Evolutionary conservation across 345 rosid genomes (phyloP), one percentile per base, ranked within the genome.

Genomic region (Populus deltoides): DNA sequence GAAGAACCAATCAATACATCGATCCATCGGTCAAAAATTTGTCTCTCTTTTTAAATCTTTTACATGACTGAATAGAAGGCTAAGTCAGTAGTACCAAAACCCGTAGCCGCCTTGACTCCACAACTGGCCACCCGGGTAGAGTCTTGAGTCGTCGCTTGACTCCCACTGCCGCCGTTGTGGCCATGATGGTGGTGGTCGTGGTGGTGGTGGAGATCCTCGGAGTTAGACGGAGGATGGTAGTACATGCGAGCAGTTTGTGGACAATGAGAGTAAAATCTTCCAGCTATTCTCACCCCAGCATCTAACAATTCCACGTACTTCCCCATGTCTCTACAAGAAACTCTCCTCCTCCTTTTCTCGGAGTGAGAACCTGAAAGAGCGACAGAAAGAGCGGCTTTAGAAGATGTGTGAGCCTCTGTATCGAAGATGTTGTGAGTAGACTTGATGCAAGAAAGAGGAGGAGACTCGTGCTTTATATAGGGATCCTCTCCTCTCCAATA

Each of bases 231-330:
- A 71, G 93, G 92, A 43, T 87, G 93, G 76, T 90, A 87, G 66
- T 88, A 88, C 70, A 86, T 31, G 20, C 90, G 88, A 7, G 88
- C 90, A 1, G 93, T 90, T 17, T 88, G 92, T 13, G 93, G 93
- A 76, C 90, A 90, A 78, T 87, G 93, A 67, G 93, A 83, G 67
- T 88, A 88, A 72, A 90, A 86, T 76, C 93, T 81, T 1, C 89
- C 90, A 0, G 85, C 90, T 2, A 87, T 74, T 75, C 91, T 88
- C 13, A 82, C 74, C 62, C 87, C 86, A 0, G 80, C 80, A 76
- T 88, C 91, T 69, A 87, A 49, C 79, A 87, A 74, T 75, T 86
- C 89, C 82, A 83, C 57, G 78, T 87, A 88, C 77, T 82, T 90
- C 66, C 81, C 81, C 91, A 90, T 88, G 8, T 59, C 63, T 36